Percentiles rank a stretch among this genome's conserved stretches.
These are phyloP conservation scores for Diplocarpon mali DNA, from an alignment of 2,329 filamentous ascomycete species.

Conservation along the genomic window DNA sequence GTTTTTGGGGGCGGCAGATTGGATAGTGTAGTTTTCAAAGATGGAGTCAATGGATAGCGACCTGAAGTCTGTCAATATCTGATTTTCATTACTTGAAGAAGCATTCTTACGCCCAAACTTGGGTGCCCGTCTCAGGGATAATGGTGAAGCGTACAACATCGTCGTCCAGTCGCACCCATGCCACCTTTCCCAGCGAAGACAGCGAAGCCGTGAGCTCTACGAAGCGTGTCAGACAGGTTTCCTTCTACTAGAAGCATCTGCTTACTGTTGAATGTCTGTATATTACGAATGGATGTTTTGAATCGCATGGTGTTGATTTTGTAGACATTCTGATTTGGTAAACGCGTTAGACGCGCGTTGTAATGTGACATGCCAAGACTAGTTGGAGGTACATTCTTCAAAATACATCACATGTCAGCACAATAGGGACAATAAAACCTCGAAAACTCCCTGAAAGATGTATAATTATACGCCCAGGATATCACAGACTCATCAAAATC, in stretches of 20 bases:
- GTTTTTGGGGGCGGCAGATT: constrained; percentile 72
- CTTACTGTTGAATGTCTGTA: constrained; percentile 54
- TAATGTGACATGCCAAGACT: neutral
- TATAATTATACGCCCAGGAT: too few relatives aligned
- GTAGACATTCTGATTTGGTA: neutral
- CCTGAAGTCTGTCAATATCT: constrained; percentile 30
- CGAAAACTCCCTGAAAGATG: too few relatives aligned
- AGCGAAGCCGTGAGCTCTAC: constrained; percentile 51
- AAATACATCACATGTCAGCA: too few relatives aligned
- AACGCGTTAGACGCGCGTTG: neutral
- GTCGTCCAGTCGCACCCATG: constrained; percentile 59
- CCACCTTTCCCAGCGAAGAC: constrained; percentile 39
- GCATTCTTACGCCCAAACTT: constrained; percentile 78
- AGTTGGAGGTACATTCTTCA: too few relatives aligned
- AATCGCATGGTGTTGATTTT: constrained; percentile 44
- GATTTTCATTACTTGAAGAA: constrained; percentile 5
- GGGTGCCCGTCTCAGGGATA: constrained; percentile 85
- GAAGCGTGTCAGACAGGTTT: neutral
- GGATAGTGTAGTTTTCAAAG: constrained; percentile 74
- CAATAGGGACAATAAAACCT: too few relatives aligned
- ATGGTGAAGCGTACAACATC: constrained; percentile 87
- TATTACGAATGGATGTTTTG: constrained; percentile 54
- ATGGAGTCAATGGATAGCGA: constrained; percentile 65
- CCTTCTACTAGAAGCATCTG: neutral
- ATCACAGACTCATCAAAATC: too few relatives aligned